Evolutionary conservation across 257 asterid genomes (phyloP).

Genomic region (Solanum neorickii): DNA sequence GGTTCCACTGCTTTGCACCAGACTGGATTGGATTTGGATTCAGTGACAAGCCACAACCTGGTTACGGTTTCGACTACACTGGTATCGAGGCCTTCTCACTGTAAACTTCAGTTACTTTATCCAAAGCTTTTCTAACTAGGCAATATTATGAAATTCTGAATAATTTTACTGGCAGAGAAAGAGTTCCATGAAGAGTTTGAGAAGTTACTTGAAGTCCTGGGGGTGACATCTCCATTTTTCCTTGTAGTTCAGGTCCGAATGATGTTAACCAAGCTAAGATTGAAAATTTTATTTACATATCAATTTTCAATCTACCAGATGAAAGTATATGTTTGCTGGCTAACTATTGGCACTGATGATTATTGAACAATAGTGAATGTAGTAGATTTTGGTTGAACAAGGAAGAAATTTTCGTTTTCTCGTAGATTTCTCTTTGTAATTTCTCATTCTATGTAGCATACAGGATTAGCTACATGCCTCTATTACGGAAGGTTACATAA

Average conservation of each 20-base stretch:
- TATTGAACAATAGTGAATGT: not conserved
- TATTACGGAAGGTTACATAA: not conserved
- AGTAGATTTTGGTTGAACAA: not conserved
- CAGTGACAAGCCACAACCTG: conserved; percentile 93
- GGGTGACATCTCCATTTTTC: conserved; percentile 56
- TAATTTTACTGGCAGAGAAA: conserved; percentile 45
- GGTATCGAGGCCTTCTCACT: conserved; percentile 29
- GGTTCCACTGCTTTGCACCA: conserved; percentile 92
- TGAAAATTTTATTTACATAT: not conserved
- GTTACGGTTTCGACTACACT: conserved; percentile 88
- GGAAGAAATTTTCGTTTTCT: not conserved
- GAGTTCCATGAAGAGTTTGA: conserved; percentile 89
- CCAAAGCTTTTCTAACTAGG: not conserved
- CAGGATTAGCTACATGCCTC: not conserved
- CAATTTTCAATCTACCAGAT: not conserved
- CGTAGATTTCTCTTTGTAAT: not conserved
- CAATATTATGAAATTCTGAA: conserved; percentile 10
- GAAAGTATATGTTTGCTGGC: not conserved
- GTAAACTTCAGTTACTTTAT: not conserved
- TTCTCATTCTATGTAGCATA: not conserved
- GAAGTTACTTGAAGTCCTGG: conserved; percentile 68
- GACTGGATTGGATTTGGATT: conserved; percentile 99
- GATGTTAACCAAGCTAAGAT: not conserved
- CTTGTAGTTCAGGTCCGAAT: conserved; percentile 85
- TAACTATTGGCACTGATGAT: not conserved